Conservation (phyloP, 352 stramenopile species). For the Phytophthora sojae region DNA sequence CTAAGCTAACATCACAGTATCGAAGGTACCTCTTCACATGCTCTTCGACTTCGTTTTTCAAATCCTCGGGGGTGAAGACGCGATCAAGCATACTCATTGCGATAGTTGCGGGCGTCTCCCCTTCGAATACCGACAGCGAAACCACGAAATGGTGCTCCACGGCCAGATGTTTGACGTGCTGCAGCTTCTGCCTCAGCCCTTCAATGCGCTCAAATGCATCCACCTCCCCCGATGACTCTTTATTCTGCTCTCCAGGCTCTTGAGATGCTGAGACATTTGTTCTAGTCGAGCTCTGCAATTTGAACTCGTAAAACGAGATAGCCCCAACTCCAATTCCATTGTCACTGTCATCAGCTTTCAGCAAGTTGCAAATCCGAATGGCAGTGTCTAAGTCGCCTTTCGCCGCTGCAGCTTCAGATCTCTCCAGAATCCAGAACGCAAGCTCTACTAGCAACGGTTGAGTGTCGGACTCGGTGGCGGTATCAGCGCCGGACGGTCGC, state of each 20-base stretch:
- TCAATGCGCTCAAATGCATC: slow-evolving; percentile 42
- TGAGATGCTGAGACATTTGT: not conserved
- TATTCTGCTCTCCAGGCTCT: not conserved
- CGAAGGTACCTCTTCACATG: slow-evolving; percentile 61
- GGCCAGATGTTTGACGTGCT: slow-evolving; percentile 61
- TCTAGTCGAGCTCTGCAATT: slow-evolving; percentile 15
- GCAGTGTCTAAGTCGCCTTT: slow-evolving; percentile 40
- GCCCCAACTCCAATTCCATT: not conserved
- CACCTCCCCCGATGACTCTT: not conserved
- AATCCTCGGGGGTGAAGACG: slow-evolving; percentile 37
- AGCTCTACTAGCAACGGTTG: slow-evolving; percentile 32
- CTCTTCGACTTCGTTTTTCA: slow-evolving; percentile 45
- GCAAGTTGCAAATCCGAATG: slow-evolving; percentile 42
- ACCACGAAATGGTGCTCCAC: slow-evolving; percentile 63
- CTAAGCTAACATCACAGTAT: slow-evolving; percentile 45
- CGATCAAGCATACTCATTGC: slow-evolving; percentile 83
- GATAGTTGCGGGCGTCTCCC: slow-evolving; percentile 71
- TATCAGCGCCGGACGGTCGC: slow-evolving; percentile 5
- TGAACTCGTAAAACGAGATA: slow-evolving; percentile 39
- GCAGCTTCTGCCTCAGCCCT: slow-evolving; percentile 46
- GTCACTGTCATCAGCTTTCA: slow-evolving; percentile 15
- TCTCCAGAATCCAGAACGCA: slow-evolving; percentile 42
- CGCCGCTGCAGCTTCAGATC: slow-evolving; percentile 35
- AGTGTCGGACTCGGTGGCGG: not conserved
- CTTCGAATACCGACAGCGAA: slow-evolving; percentile 58